Conservation (phyloP, 495 filamentous ascomycete genomes). For the Parmelia sp. region DNA sequence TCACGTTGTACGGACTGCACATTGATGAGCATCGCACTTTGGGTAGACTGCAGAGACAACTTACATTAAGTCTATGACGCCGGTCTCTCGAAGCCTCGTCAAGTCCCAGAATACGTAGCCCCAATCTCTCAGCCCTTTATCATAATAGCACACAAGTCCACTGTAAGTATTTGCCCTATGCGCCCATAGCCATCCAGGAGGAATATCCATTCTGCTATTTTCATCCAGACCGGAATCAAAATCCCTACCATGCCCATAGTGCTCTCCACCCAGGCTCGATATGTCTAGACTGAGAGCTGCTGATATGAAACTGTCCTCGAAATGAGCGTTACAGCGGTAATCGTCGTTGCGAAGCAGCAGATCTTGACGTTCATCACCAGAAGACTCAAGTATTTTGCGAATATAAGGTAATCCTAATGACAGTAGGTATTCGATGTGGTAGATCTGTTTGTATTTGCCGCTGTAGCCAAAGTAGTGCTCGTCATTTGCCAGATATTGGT, state of each 20-base stretch:
- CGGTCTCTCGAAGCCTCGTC: not conserved
- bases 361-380: not conserved
- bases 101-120: not conserved
- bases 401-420: not conserved
- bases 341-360: not conserved
- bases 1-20: not conserved
- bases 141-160: not conserved
- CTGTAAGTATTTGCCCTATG: not conserved
- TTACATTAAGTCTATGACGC: not conserved
- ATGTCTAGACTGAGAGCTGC: not conserved
- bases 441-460: not conserved
- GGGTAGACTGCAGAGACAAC: not conserved
- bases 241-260: not conserved
- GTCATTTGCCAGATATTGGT: not conserved
- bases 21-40: not conserved
- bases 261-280: not conserved
- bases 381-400: not conserved
- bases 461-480: not conserved
- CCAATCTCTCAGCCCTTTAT: not conserved
- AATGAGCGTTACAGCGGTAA: not conserved
- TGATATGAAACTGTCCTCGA: not conserved
- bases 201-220: not conserved
- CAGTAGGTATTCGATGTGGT: not conserved
- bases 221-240: not conserved
- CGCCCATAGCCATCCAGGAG: not conserved